Evolutionary conservation across 192 early-diverging fungal genomes (phyloP).

Genomic region (Diversispora epigaea): DNA sequence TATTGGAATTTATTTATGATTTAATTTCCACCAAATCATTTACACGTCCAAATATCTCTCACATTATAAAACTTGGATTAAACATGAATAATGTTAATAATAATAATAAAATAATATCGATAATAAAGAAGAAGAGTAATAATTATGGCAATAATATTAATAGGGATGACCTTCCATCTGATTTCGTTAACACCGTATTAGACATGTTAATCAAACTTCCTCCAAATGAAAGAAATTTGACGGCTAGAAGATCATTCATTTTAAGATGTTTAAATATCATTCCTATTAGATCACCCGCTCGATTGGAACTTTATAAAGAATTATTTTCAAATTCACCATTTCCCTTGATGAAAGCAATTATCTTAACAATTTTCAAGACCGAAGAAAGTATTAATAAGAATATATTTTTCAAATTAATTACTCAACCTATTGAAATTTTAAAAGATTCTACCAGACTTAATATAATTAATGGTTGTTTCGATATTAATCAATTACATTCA

Average conservation of each 20-base stretch:
- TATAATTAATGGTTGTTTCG: slow-evolving; percentile 8
- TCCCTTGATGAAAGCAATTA: slow-evolving; percentile 20
- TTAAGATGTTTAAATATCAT: slow-evolving; percentile 14
- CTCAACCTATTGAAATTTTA: background rate
- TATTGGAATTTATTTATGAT: slow-evolving; percentile 30
- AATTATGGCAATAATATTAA: background rate
- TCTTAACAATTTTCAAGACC: background rate
- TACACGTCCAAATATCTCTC: background rate
- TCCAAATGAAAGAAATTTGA: slow-evolving; percentile 10
- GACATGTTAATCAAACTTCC: slow-evolving; percentile 10
- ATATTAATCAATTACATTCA: background rate
- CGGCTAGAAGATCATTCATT: slow-evolving; percentile 22
- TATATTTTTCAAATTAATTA: background rate
- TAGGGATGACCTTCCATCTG: background rate
- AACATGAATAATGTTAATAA: background rate
- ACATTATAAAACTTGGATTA: slow-evolving; percentile 4
- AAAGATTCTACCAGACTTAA: background rate
- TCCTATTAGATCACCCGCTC: slow-evolving; percentile 2
- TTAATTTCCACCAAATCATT: slow-evolving; percentile 20
- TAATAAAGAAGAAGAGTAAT: too few relatives aligned
- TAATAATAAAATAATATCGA: too few relatives aligned
- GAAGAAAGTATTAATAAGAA: slow-evolving; percentile 1
- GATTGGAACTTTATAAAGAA: slow-evolving; percentile 5
- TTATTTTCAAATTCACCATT: slow-evolving; percentile 18
- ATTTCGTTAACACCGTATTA: slow-evolving; percentile 1